Evolutionary conservation across 805 yeast species (phyloP).

Genomic region (Metschnikowia matae): DNA sequence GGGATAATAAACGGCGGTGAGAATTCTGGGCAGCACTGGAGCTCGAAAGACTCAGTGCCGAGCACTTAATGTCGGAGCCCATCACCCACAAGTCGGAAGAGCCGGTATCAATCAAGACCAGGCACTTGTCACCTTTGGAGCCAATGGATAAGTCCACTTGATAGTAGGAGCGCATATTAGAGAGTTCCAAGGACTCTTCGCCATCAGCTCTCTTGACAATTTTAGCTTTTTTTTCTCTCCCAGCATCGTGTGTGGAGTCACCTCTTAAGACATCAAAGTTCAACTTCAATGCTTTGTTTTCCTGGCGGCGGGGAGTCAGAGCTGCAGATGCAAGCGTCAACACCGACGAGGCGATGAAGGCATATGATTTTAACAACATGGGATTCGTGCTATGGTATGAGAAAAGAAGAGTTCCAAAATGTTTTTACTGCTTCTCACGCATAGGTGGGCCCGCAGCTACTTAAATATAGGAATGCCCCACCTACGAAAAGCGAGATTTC

Average conservation of each 20-base stretch:
- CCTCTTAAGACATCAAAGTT: conserved; percentile 14
- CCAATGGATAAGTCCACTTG: conserved; percentile 13
- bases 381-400: background rate
- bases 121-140: conserved; percentile 15
- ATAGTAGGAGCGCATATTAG: conserved; percentile 12
- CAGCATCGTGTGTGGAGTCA: conserved; percentile 5
- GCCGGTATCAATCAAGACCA: conserved; percentile 42
- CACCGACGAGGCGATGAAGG: conserved; percentile 1
- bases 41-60: background rate
- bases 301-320: conserved; percentile 1
- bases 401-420: background rate
- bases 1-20: conserved; percentile 1
- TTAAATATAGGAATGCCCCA: background rate
- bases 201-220: conserved; percentile 8
- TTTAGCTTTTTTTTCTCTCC: background rate
- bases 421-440: background rate
- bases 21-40: background rate
- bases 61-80: conserved; percentile 15
- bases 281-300: conserved; percentile 4
- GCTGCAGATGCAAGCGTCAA: conserved; percentile 9
- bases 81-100: conserved; percentile 44
- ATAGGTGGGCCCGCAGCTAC: background rate
- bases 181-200: conserved; percentile 6
- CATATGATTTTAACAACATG: conserved; percentile 1
- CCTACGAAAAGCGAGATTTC: background rate